Evolutionary conservation across 2,329 filamentous ascomycete species (phyloP).

Genomic region (Emmonsia crescens): DNA sequence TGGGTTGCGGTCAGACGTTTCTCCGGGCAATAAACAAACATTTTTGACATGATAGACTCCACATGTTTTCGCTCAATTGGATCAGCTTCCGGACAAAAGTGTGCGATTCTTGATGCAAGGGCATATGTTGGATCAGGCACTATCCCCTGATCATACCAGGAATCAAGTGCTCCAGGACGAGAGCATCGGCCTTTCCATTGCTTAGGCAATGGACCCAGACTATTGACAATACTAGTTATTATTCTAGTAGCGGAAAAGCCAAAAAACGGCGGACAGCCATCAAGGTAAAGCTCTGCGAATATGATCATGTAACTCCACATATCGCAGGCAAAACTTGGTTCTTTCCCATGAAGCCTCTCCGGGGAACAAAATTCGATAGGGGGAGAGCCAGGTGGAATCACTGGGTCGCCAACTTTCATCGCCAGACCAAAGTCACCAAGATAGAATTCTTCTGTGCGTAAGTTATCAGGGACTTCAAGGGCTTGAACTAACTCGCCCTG

Average conservation of each 20-base stretch:
- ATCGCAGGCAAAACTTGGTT: constrained; percentile 19
- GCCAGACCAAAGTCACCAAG: constrained; percentile 22
- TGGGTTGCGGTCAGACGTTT: constrained; percentile 18
- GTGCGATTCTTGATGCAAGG: neutral
- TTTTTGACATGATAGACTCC: constrained; percentile 14
- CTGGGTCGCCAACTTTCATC: constrained; percentile 15
- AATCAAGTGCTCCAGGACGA: constrained; percentile 13
- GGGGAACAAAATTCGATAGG: constrained; percentile 18
- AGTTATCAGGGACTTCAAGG: constrained; percentile 13
- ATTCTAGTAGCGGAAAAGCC: constrained; percentile 11
- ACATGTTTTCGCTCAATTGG: constrained; percentile 6
- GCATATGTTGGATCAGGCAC: neutral
- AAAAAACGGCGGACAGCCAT: constrained; percentile 11
- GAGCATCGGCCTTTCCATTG: constrained; percentile 17
- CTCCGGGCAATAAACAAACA: constrained; percentile 18
- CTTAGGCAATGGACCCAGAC: constrained; percentile 19
- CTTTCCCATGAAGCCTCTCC: constrained; percentile 18
- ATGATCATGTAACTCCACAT: constrained; percentile 25
- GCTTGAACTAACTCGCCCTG: constrained; percentile 18
- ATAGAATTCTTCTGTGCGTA: constrained; percentile 20
- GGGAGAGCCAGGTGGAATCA: constrained; percentile 9
- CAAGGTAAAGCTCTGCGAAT: constrained; percentile 19
- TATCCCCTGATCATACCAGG: constrained; percentile 20
- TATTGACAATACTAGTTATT: constrained; percentile 14
- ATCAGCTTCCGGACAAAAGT: neutral